Evolutionary conservation across 306 rosid genomes (phyloP), one percentile per base, ranked within the genome.

Genomic region (Phaseolus lunatus): DNA sequence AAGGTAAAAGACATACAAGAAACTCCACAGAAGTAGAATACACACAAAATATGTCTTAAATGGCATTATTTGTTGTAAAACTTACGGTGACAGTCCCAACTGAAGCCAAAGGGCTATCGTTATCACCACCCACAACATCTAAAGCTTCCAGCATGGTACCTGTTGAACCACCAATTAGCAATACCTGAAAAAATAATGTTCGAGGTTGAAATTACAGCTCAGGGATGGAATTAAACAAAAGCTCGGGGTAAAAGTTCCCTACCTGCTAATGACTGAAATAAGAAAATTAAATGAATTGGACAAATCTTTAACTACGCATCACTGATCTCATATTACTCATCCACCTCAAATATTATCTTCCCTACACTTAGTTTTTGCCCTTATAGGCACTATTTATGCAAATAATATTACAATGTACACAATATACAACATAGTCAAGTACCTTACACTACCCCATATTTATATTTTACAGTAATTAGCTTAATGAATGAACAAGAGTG

Each of bases 111-210:
- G 91, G 72, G 78, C 75, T 81, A 66, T 88, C 96, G 79, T 53
- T 83, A 75, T 92, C 98, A 64, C 97, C 97, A 58, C 99, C 99
- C 26, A 92, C 90, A 80, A 95, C 99, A 16, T 95, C 85, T 79
- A 95, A 84, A 64, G 96, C 96, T 88, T 92, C 99, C 78, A 95
- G 89, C 99, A 95, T 95, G 56, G 89, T 89, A 64, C 99, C 97
- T 1, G 99, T 95, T 77, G 99, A 95, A 83, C 99, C 99, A 67
- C 99, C 99, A 82, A 95, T 95, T 71, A 95, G 83, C 57, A 95
- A 86, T 53, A 95, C 99, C 99, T 95, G 89, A 75, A 85, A 85
- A 78, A 48, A 74, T 4, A 7, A 58, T 67, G 43, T 76, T 67
- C 4, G 39, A 52, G 26, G 35, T 19, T 76, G 11, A 71, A 61